Evolutionary conservation across 2,329 filamentous ascomycete species (phyloP).

Genomic region (Diatrype stigma): DNA sequence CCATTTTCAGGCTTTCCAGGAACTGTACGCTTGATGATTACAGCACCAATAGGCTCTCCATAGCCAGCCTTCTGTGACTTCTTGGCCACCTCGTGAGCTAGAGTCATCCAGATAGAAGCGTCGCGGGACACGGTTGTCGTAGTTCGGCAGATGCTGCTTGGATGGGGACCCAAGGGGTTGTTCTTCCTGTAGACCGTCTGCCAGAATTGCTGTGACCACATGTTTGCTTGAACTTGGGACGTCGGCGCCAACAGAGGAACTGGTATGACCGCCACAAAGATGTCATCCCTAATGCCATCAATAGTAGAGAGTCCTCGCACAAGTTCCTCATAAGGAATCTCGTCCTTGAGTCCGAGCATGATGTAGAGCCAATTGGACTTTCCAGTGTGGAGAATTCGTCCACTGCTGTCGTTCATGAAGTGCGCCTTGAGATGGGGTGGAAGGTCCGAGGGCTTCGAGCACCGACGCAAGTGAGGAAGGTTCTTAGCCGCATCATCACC

Average conservation of each 20-base stretch:
- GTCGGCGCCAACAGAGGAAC: conserved; percentile 72
- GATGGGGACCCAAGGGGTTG: conserved; percentile 81
- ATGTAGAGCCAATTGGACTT: conserved; percentile 60
- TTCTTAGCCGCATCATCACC: conserved; percentile 60
- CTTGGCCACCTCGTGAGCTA: conserved; percentile 61
- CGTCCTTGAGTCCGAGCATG: conserved; percentile 47
- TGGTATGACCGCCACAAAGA: conserved; percentile 59
- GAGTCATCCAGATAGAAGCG: conserved; percentile 61
- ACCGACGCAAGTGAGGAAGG: conserved; percentile 69
- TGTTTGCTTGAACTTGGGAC: conserved; percentile 67
- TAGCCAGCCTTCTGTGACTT: conserved; percentile 54
- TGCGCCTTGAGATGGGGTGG: conserved; percentile 60
- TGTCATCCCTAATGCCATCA: conserved; percentile 46
- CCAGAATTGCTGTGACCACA: conserved; percentile 77
- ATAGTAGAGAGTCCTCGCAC: conserved; percentile 40
- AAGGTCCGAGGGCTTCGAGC: conserved; percentile 67
- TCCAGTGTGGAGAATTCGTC: conserved; percentile 53
- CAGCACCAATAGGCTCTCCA: conserved; percentile 69
- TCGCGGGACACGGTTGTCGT: conserved; percentile 64
- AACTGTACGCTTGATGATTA: conserved; percentile 61
- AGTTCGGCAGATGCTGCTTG: conserved; percentile 65
- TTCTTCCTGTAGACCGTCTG: conserved; percentile 82
- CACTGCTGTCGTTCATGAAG: conserved; percentile 56
- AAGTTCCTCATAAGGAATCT: conserved; percentile 52
- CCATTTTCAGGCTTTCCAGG: conserved; percentile 20